These are phyloP conservation scores for Solanum lycopersicoides DNA, from an alignment of 257 asterid genomes.

Conservation along the genomic window DNA sequence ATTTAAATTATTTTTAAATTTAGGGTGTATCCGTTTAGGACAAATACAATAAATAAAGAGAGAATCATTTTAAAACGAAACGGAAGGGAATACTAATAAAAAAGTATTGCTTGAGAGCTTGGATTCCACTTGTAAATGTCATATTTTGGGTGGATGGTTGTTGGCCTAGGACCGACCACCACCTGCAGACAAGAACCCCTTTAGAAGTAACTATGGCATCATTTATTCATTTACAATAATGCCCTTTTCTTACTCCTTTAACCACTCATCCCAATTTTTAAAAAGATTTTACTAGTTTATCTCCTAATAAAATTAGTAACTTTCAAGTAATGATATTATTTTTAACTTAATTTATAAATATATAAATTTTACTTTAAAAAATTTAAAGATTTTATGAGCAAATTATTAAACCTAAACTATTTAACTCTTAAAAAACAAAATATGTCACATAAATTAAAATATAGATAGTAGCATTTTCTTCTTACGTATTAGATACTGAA, in stretches of 20 bases:
- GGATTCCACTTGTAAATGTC: background rate
- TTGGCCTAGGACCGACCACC: background rate
- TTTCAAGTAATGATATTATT: background rate
- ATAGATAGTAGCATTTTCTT: too few species aligned
- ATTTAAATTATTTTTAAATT: background rate
- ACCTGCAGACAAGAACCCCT: background rate
- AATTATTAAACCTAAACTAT: too few species aligned
- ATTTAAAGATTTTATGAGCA: rapidly evolving
- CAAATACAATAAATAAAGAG: background rate
- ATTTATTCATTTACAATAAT: background rate
- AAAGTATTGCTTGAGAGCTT: background rate
- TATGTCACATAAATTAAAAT: too few species aligned
- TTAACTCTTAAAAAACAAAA: too few species aligned
- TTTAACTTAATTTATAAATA: too few species aligned
- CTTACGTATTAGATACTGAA: too few species aligned
- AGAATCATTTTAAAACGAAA: background rate
- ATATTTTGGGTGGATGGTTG: background rate
- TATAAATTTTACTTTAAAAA: too few species aligned
- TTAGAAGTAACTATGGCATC: background rate
- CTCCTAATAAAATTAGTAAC: background rate
- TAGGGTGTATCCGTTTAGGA: background rate
- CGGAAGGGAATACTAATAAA: background rate
- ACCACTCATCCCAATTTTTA: background rate
- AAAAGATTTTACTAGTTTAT: background rate
- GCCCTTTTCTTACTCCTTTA: background rate